Evolutionary conservation across 2,329 filamentous ascomycete species (phyloP), one percentile per base, ranked within the genome.

Genomic region (Geoglossum cookeanum): DNA sequence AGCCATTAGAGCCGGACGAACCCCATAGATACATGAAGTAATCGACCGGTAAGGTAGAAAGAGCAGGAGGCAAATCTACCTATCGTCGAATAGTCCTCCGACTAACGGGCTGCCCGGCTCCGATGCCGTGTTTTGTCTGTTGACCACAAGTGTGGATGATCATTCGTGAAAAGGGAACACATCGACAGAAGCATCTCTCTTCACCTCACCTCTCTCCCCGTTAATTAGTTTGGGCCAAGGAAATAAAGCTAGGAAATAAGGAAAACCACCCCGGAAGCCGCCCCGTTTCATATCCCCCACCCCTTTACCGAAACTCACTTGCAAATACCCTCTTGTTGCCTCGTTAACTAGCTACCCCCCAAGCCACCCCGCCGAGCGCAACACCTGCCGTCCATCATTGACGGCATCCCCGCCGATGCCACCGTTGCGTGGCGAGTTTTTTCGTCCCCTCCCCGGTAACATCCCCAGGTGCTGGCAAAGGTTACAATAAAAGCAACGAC

Each of bases 231-330:
- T 57, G 39, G 42, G 37, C 49, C 52, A 49, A 60, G 58, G 58
- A 53, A 57, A 58, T 63, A 63, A 58, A 47, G 55, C 56, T 58
- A 61, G 57, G 49, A 62, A 59, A 39, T 54, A 63, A 59, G 59
- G 57, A 60, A 62, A 62, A 63, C 65, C 64, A 65, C 65, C 65
- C 64, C 65, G 65, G 64, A 63, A 65, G 64, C 65, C 60, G 64
- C 60, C 55, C 53, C 61, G 61, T 61, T 63, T 58, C 58, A 57
- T 61, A 62, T 61, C 51, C 61, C 59, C 57, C 58, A 59, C 61
- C 54, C 39, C 55, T 42, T 15, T 42, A 22, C 35, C 51, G 55
- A 35, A 37, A 44, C 7, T 11, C 30, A n/a, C 47, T 27, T 49
- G 4, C 48, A 52, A 52, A 52, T 13, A 11, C 33, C 29, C 47